Evolutionary conservation across 495 filamentous ascomycete species (phyloP).

Genomic region (Paragyromitra xinjiangensis): DNA sequence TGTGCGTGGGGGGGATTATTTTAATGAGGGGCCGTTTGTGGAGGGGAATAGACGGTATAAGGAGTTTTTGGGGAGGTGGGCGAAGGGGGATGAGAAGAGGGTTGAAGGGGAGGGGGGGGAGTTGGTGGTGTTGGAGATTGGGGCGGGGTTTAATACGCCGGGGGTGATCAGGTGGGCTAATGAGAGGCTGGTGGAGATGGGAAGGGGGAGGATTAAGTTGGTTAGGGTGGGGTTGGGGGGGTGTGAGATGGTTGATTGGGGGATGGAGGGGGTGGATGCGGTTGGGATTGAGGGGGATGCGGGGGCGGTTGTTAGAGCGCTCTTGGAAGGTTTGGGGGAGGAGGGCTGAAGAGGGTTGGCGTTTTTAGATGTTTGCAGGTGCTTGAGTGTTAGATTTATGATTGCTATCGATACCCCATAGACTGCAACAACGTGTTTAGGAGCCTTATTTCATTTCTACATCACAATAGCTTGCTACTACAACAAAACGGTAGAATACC

Average conservation of each 20-base stretch:
- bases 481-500: too few species aligned
- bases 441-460: too few species aligned
- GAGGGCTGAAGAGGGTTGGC: too few species aligned
- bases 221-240: conserved; percentile 33
- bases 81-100: neutral
- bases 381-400: too few species aligned
- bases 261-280: neutral
- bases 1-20: conserved; percentile 30
- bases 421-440: too few species aligned
- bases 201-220: conserved; percentile 25
- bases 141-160: conserved; percentile 34
- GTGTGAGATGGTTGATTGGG: conserved; percentile 27
- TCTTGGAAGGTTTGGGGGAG: conserved; percentile 4
- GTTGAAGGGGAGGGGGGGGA: neutral
- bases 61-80: conserved; percentile 10
- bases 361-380: too few species aligned
- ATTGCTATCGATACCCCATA: too few species aligned
- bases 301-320: neutral
- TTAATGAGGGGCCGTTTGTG: conserved; percentile 28
- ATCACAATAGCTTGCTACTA: too few species aligned
- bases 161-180: conserved; percentile 18
- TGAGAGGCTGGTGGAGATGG: conserved; percentile 1
- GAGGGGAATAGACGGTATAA: neutral
- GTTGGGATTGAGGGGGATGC: conserved; percentile 38
- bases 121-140: conserved; percentile 39